Conservation (phyloP, 2,329 filamentous ascomycete genomes). For the Penicillium sp. region DNA sequence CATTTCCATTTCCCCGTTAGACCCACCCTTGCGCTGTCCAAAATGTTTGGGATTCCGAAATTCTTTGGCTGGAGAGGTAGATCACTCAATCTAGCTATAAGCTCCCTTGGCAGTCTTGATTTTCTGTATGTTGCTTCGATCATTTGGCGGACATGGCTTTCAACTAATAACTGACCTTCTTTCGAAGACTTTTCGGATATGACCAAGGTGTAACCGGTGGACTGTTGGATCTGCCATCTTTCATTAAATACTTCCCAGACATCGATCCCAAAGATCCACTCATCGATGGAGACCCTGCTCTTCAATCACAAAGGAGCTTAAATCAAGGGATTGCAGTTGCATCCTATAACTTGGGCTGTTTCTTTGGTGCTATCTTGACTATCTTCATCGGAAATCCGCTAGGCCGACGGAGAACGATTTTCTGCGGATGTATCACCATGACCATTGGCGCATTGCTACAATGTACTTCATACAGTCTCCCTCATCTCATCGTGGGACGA, state of each 20-base stretch:
- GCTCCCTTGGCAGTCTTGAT: slow-evolving; percentile 46
- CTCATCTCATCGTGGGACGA: slow-evolving; percentile 52
- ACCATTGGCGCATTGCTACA: slow-evolving; percentile 26
- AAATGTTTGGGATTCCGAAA: slow-evolving; percentile 31
- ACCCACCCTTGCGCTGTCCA: slow-evolving; percentile 4
- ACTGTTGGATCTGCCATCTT: slow-evolving; percentile 43
- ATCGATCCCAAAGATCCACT: slow-evolving; percentile 22
- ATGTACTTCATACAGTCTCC: slow-evolving; percentile 16
- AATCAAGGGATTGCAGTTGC: slow-evolving; percentile 42
- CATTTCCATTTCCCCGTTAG: slow-evolving; percentile 5
- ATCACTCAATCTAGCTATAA: slow-evolving; percentile 39
- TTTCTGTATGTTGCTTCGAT: slow-evolving; percentile 28
- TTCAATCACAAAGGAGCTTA: slow-evolving; percentile 18
- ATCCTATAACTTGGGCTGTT: slow-evolving; percentile 50
- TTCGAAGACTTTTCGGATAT: slow-evolving; percentile 37
- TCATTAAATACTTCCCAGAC: slow-evolving; percentile 42
- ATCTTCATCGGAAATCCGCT: slow-evolving; percentile 49
- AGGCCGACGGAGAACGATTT: slow-evolving; percentile 23
- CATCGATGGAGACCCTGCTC: background rate
- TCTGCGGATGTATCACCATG: slow-evolving; percentile 41
- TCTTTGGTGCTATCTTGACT: slow-evolving; percentile 49
- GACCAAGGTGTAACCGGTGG: slow-evolving; percentile 46
- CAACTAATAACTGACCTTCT: slow-evolving; percentile 11
- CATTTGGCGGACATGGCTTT: slow-evolving; percentile 1
- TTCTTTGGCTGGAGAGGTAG: slow-evolving; percentile 31